Conservation (phyloP, 2,329 filamentous ascomycete genomes). For the Leptographium procerum region DNA sequence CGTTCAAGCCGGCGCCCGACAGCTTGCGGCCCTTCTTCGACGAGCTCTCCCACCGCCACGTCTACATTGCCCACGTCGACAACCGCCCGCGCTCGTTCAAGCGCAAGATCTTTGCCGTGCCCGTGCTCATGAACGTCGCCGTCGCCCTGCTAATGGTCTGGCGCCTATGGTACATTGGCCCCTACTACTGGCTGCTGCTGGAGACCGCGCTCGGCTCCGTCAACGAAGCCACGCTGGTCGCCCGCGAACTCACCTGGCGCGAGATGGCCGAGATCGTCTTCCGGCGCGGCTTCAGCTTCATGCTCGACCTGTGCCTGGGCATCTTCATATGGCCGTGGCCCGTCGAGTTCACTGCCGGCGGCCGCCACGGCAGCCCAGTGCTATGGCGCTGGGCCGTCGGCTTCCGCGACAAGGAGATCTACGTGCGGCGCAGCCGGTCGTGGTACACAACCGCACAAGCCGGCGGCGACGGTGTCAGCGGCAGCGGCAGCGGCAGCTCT, state of each 20-base stretch:
- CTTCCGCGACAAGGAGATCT: slow-evolving; percentile 69
- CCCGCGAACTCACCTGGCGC: slow-evolving; percentile 41
- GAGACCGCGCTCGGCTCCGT: slow-evolving; percentile 52
- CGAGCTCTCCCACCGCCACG: slow-evolving; percentile 52
- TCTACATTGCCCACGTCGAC: slow-evolving; percentile 84
- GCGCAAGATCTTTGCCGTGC: slow-evolving; percentile 70
- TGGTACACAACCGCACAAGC: slow-evolving; percentile 41
- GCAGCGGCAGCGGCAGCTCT: neutral
- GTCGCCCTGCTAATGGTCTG: slow-evolving; percentile 54
- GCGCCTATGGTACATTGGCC: slow-evolving; percentile 57
- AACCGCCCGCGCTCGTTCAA: slow-evolving; percentile 58
- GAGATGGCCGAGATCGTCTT: slow-evolving; percentile 45
- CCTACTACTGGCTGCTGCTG: slow-evolving; percentile 61
- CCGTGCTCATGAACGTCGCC: slow-evolving; percentile 61
- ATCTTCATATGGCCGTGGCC: slow-evolving; percentile 65
- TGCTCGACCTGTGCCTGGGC: slow-evolving; percentile 61
- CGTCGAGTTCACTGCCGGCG: slow-evolving; percentile 56
- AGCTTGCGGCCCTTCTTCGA: slow-evolving; percentile 55
- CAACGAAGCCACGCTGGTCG: slow-evolving; percentile 56
- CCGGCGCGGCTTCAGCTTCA: slow-evolving; percentile 52
- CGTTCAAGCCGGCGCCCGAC: slow-evolving; percentile 56
- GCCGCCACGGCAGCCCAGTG: slow-evolving; percentile 47
- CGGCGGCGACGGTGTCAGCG: neutral
- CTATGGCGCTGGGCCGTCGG: slow-evolving; percentile 65
- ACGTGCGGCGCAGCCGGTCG: slow-evolving; percentile 63